These are phyloP conservation scores for Backusella mclennaniae DNA, from an alignment of 192 early-diverging fungal species.

Conservation along the genomic window DNA sequence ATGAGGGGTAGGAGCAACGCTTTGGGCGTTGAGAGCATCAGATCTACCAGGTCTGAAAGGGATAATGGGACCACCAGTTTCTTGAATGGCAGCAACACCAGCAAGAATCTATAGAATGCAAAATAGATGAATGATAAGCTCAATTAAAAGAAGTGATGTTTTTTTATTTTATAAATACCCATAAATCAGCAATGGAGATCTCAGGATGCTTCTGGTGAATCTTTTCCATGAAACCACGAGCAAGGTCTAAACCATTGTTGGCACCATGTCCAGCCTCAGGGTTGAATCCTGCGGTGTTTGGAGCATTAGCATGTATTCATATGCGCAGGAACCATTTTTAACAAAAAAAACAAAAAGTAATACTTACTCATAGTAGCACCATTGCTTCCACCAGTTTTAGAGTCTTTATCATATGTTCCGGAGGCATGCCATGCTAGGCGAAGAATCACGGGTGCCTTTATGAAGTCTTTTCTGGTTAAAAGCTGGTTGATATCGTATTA, in stretches of 20 bases:
- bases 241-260: slow-evolving; percentile 75
- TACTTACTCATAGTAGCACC: slow-evolving; percentile 69
- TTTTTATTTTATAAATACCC: slow-evolving; percentile 70
- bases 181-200: slow-evolving; percentile 85
- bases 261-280: slow-evolving; percentile 72
- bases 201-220: slow-evolving; percentile 79
- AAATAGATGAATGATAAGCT: neutral
- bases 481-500: too few species aligned
- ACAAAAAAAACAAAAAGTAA: neutral
- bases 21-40: slow-evolving; percentile 36
- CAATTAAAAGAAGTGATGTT: slow-evolving; percentile 16
- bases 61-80: slow-evolving; percentile 66
- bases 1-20: slow-evolving; percentile 56
- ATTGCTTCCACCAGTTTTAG: slow-evolving; percentile 72
- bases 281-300: slow-evolving; percentile 39
- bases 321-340: neutral
- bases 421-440: slow-evolving; percentile 87
- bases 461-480: too few species aligned
- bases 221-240: slow-evolving; percentile 69
- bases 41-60: slow-evolving; percentile 74
- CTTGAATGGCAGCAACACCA: neutral
- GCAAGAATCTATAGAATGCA: neutral
- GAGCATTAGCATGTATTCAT: neutral
- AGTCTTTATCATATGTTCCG: slow-evolving; percentile 71
- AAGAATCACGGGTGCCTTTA: slow-evolving; percentile 70